A percentile compares a stretch with the other conserved stretches of the same genome.
phyloP scores from a whole-genome alignment of 2,329 filamentous ascomycete genomes.

The Stemphylium lycopersici region DNA sequence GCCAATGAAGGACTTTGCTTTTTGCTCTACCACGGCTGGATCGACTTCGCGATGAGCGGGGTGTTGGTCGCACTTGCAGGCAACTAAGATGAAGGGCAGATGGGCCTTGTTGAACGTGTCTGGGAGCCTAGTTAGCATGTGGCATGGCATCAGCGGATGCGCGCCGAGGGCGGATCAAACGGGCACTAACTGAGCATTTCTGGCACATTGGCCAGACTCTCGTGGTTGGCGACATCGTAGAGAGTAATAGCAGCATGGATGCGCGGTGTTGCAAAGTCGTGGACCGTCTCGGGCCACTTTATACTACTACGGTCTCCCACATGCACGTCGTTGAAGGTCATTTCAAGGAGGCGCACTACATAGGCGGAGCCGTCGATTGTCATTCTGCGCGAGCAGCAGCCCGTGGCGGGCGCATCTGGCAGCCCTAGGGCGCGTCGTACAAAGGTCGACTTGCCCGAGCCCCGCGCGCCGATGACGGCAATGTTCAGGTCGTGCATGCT shows the following conservation, averaged over 20 bases:
- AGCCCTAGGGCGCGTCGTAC: slow-evolving; percentile 63
- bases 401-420: slow-evolving; percentile 51
- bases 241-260: slow-evolving; percentile 85
- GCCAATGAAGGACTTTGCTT: slow-evolving; percentile 67
- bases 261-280: slow-evolving; percentile 72
- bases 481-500: slow-evolving; percentile 63
- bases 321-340: slow-evolving; percentile 60
- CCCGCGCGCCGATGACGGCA: slow-evolving; percentile 61
- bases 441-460: slow-evolving; percentile 66
- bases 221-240: slow-evolving; percentile 83
- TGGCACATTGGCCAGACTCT: slow-evolving; percentile 75
- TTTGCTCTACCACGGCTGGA: slow-evolving; percentile 68
- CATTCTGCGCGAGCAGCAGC: slow-evolving; percentile 59
- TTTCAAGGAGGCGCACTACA: slow-evolving; percentile 63
- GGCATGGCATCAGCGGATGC: not conserved
- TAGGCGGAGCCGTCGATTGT: slow-evolving; percentile 62
- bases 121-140: slow-evolving; percentile 50
- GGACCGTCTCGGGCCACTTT: slow-evolving; percentile 63
- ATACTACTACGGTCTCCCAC: slow-evolving; percentile 57
- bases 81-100: slow-evolving; percentile 80
- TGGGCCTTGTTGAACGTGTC: slow-evolving; percentile 74
- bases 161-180: not conserved
- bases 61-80: slow-evolving; percentile 86
- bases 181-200: slow-evolving; percentile 75
- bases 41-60: slow-evolving; percentile 74